Evolutionary conservation across 2,329 filamentous ascomycete genomes (phyloP).

Genomic region (Neonectria hederae): DNA sequence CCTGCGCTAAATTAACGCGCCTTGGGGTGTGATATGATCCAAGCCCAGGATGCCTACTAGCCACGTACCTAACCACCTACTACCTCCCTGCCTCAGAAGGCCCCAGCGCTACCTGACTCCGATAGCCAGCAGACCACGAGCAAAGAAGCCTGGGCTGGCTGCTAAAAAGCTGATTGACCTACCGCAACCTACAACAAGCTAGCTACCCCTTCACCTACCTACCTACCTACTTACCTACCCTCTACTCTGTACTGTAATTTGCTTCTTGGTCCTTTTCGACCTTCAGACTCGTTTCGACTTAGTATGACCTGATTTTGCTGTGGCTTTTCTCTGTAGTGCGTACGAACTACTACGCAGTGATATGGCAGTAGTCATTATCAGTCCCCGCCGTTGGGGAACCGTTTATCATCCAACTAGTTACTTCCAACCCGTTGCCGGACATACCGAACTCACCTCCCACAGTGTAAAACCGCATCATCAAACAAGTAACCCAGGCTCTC

Average conservation of each 20-base stretch:
- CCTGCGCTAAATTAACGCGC: conserved; percentile 4
- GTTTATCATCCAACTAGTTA: too few species aligned
- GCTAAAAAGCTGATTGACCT: too few species aligned
- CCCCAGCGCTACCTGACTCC: neutral
- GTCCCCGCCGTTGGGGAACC: neutral
- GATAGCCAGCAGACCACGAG: too few species aligned
- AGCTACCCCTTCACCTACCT: too few species aligned
- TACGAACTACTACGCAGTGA: neutral
- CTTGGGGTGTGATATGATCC: neutral
- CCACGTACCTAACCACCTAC: too few species aligned
- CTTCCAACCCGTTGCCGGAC: too few species aligned
- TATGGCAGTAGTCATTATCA: neutral
- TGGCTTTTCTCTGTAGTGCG: neutral
- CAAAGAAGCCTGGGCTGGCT: too few species aligned
- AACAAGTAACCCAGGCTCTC: too few species aligned
- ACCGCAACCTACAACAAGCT: too few species aligned
- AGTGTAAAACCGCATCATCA: too few species aligned
- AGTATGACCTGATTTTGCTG: conserved; percentile 14
- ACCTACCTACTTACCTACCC: too few species aligned
- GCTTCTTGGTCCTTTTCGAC: neutral
- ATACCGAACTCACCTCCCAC: too few species aligned
- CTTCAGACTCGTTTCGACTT: neutral
- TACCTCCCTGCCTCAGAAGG: neutral
- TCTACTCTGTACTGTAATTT: neutral
- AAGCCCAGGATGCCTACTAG: neutral